Base-by-base conservation (phyloP, 805 yeast genomes). In the Nakazawaea ishiwadae region DNA sequence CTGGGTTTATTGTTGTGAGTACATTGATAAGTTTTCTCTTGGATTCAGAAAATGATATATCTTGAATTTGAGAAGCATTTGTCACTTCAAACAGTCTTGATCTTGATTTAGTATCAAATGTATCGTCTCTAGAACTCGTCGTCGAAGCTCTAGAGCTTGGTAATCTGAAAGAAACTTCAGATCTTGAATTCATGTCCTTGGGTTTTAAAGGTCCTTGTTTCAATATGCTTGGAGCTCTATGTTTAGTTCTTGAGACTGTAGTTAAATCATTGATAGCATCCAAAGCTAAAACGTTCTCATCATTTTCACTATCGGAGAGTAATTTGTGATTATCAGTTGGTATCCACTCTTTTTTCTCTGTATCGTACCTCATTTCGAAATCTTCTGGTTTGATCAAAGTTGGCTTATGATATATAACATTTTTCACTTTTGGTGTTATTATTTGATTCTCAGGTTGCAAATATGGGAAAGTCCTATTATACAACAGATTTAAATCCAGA, bases 41-140 rank as follows among this genome's bases (percentile, higher is more conserved):
- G 0, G 75, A 63, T 47, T 73, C 71, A 2, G 77, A 62, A 48
- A 75, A 76, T 3, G 80, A 69, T 3, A 71, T 40, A 35, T 73
- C 71, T 4, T 58, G 59, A 11, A 68, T 40, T 24, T 63, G 66
- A 5, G 72, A 65, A 1, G 60, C 48, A 16, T 59, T 55, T 0
- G 73, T 70, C 3, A 66, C 62, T n/a, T 49, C 48, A 20, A 14
- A 16, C 11, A 12, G 33, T 14, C 30, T 31, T 18, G 36, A 26
- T 11, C 23, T 31, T n/a, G 35, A 31, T 16, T 31, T 37, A 17
- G 23, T 20, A 27, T 32, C 37, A 33, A 31, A 37, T 2, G 37
- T 32, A 39, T 65, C 64, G 24, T 48, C 55, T 27, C 48, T 42
- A 17, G 45, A 28, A 5, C 51, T 48, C 26, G 48, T 39, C 26